Base-by-base conservation (phyloP, 805 yeast genomes). In the Metschnikowia sp. region DNA sequence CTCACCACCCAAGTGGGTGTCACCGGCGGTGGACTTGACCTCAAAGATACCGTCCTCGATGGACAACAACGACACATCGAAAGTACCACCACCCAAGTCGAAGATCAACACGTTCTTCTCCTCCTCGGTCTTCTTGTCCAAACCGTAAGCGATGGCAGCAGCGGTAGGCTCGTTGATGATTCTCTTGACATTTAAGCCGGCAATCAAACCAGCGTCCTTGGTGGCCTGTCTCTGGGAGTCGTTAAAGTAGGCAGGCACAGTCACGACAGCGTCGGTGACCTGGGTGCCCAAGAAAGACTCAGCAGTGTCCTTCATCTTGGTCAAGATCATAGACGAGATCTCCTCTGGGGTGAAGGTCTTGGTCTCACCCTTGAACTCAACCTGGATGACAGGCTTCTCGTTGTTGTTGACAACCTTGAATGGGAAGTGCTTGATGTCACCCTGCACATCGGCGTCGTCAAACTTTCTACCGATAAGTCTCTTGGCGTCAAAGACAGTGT, bases 1-100 rank as follows among this genome's bases (percentile, higher is more conserved):
- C 77, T 89, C 96, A 82, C 97, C 97, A 81, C 97, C 97, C 74
- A 89, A 82, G 71, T 89, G 97, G 54, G 97, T 89, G 70, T 89
- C 96, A 85, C 96, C 96, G 52, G 95, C 89, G 53, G 96, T 72
- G 52, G 77, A 60, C 68, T 72, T 72, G 50, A 72, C 77, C 68
- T 72, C 76, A 59, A 72, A 72, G 56, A 72, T 70, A 69, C 77
- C 76, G 54, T 70, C 76, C 62, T 72, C 76, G 52, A 72, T 72
- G 49, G 76, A 68, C 60, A 72, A 69, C 50, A 72, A 63, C 44
- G 77, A 72, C 44, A 72, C 77, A 70, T 73, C 77, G 64, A 72
- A 72, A 56, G 77, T 72, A 65, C 77, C 77, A 57, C 77, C 77
- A 70, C 77, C 77, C 62, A 72, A 69, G 64, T 72, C 76, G 67